A percentile compares a stretch with the other conserved stretches of the same genome.
These are phyloP conservation scores for Cutaneotrichosporon cutaneum DNA, from an alignment of 1,284 basidiomycete species.

Conservation along the genomic window DNA sequence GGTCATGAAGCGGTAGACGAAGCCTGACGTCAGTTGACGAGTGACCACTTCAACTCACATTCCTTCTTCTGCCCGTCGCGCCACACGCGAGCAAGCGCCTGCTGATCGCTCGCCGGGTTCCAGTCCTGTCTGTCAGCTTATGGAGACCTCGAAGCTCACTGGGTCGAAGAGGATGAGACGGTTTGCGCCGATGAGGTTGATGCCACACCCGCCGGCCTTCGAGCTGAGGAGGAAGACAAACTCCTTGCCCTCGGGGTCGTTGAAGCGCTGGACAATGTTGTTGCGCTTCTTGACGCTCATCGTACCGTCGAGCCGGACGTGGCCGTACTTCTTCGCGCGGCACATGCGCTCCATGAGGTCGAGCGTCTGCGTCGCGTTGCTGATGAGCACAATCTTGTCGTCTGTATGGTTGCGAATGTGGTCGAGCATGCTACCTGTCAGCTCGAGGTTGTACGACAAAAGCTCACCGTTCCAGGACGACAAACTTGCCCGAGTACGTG, in stretches of 20 bases:
- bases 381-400: constrained; percentile 98
- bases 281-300: constrained; percentile 94
- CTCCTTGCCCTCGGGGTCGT: constrained; percentile 90
- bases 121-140: constrained; percentile 64
- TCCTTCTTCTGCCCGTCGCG: constrained; percentile 99
- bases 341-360: constrained; percentile 90
- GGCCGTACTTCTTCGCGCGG: constrained; percentile 84
- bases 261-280: constrained; percentile 96
- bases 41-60: constrained; percentile 60
- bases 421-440: constrained; percentile 69
- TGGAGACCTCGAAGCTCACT: constrained; percentile 56
- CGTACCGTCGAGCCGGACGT: constrained; percentile 87
- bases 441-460: not conserved
- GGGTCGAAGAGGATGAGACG: constrained; percentile 95
- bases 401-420: constrained; percentile 73
- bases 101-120: constrained; percentile 98
- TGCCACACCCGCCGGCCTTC: constrained; percentile 96
- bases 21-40: constrained; percentile 61
- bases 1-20: constrained; percentile 96
- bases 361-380: constrained; percentile 96
- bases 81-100: constrained; percentile 97
- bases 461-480: constrained; percentile 82
- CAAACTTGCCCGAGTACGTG: constrained; percentile 86
- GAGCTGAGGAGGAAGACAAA: constrained; percentile 94
- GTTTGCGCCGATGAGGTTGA: constrained; percentile 97